A percentile compares a stretch with the other conserved stretches of the same genome.
Evolutionary conservation across 2,329 filamentous ascomycete genomes (phyloP).

Genomic region (Talaromyces sp.): DNA sequence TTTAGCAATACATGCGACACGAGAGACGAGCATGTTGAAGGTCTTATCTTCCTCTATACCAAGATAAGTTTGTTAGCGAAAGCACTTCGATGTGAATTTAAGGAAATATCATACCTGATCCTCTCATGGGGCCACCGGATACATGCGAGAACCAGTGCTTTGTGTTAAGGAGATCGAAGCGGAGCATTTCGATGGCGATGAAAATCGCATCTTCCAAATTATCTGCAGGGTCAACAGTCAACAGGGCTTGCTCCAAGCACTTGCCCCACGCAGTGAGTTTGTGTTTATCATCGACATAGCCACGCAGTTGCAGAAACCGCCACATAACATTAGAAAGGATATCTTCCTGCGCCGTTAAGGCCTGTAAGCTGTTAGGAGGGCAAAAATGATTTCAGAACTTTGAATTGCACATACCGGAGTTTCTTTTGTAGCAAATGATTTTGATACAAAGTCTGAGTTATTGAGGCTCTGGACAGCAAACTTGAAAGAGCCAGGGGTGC

Average conservation of each 20-base stretch:
- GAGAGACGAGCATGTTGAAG: conserved; percentile 79
- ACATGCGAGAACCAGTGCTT: conserved; percentile 64
- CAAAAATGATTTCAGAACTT: background rate
- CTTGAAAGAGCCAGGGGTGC: conserved; percentile 34
- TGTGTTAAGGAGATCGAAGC: conserved; percentile 75
- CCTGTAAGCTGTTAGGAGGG: conserved; percentile 30
- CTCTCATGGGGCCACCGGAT: conserved; percentile 61
- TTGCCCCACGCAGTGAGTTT: conserved; percentile 82
- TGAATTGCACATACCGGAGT: conserved; percentile 35
- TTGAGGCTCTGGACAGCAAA: conserved; percentile 65
- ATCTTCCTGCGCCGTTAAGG: conserved; percentile 67
- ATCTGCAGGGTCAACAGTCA: conserved; percentile 59
- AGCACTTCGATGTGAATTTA: background rate
- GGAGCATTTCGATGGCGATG: conserved; percentile 81
- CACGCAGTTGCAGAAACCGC: conserved; percentile 86
- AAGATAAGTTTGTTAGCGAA: conserved; percentile 1
- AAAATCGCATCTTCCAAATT: conserved; percentile 77
- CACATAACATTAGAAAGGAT: conserved; percentile 76
- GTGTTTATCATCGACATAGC: conserved; percentile 78
- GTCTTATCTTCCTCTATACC: conserved; percentile 70
- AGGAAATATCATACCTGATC: conserved; percentile 46
- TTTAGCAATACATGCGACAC: conserved; percentile 80
- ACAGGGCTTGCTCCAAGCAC: conserved; percentile 71
- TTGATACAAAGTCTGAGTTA: conserved; percentile 69
- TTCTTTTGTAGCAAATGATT: conserved; percentile 65